A percentile compares a stretch with the other conserved stretches of the same genome.
These are phyloP conservation scores for Cicer pinnatifidum DNA, from an alignment of 306 rosid genomes.

Conservation along the genomic window DNA sequence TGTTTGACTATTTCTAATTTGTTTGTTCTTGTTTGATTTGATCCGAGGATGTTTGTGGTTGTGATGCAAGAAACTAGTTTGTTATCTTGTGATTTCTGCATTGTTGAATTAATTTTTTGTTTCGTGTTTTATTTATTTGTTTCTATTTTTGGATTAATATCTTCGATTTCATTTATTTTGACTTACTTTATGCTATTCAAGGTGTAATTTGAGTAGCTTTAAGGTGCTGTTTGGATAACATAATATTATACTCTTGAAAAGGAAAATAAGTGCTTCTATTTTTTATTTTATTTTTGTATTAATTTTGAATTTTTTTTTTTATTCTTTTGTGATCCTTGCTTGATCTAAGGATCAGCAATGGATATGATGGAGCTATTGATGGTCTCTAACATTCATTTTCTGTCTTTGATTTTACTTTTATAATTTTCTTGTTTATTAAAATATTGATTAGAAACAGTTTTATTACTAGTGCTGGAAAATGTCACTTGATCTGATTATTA, in stretches of 20 bases:
- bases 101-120: slow-evolving; percentile 13
- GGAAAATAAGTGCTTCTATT: not conserved
- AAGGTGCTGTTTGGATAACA: slow-evolving; percentile 22
- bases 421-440: not conserved
- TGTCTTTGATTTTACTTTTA: not conserved
- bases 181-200: not conserved
- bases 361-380: slow-evolving; percentile 7
- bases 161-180: not conserved
- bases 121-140: not conserved
- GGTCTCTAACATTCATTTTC: not conserved
- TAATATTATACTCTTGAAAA: not conserved
- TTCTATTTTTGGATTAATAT: slow-evolving; percentile 9
- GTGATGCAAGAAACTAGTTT: not conserved
- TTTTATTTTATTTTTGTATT: not conserved
- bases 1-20: not conserved
- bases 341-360: slow-evolving; percentile 14
- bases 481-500: slow-evolving; percentile 2
- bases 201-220: not conserved
- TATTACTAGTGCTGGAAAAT: not conserved
- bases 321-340: not conserved
- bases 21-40: slow-evolving; percentile 17
- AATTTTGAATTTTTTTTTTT: not conserved
- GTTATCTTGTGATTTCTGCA: slow-evolving; percentile 31
- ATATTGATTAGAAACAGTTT: not conserved
- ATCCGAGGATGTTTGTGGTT: slow-evolving; percentile 23